phyloP scores from a whole-genome alignment of 2,329 filamentous ascomycete genomes.

The Sarocladium oryzae region DNA sequence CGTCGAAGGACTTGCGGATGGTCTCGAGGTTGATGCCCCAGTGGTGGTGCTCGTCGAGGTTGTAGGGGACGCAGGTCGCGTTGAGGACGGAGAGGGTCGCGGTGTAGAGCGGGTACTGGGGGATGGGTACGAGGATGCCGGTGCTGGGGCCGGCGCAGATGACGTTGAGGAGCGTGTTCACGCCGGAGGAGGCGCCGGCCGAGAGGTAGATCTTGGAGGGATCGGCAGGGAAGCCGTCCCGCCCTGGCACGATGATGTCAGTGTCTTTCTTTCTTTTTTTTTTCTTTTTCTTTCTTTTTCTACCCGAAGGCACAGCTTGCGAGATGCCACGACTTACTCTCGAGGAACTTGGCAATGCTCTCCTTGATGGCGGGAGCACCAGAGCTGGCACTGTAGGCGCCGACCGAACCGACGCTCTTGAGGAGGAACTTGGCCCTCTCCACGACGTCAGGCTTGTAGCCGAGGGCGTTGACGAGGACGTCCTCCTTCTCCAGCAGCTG shows the following conservation, averaged over 20 bases:
- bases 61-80: constrained; percentile 85
- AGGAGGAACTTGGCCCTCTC: constrained; percentile 76
- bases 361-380: constrained; percentile 81
- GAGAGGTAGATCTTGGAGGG: constrained; percentile 82
- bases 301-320: no score
- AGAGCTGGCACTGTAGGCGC: constrained; percentile 92
- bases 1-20: constrained; percentile 66
- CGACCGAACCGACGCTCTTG: constrained; percentile 80
- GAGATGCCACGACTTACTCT: constrained; percentile 67
- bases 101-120: constrained; percentile 96
- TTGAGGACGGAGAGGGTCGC: constrained; percentile 82
- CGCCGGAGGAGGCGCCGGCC: constrained; percentile 85
- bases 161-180: constrained; percentile 86
- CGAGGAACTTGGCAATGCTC: constrained; percentile 87
- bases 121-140: constrained; percentile 89
- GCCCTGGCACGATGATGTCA: constrained; percentile 39
- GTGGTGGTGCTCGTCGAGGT: constrained; percentile 75
- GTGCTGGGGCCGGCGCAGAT: constrained; percentile 73
- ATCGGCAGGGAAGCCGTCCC: constrained; percentile 82
- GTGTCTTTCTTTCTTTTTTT: no score
- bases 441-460: constrained; percentile 86
- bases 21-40: constrained; percentile 85
- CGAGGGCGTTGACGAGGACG: constrained; percentile 66
- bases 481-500: constrained; percentile 74
- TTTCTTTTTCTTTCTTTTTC: no score